phyloP scores from a whole-genome alignment of 768 basidiomycete species.

The Chiua virens region DNA sequence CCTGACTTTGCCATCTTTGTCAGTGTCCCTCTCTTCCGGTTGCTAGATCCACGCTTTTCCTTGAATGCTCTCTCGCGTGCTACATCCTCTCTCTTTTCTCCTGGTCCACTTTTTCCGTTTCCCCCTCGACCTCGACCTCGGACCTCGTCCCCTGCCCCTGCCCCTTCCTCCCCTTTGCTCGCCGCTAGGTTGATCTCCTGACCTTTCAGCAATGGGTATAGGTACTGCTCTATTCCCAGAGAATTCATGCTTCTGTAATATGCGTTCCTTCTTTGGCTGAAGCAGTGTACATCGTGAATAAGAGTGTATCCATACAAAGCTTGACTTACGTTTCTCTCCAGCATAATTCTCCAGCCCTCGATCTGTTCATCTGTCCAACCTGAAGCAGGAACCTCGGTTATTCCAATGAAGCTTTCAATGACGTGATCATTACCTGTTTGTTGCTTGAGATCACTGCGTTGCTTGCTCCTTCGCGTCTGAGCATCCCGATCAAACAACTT shows the following conservation, averaged over 20 bases:
- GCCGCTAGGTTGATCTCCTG: slow-evolving; percentile 6
- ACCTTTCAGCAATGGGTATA: not conserved
- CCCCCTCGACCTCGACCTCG: slow-evolving; percentile 43
- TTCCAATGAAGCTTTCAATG: not conserved
- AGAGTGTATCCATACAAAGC: slow-evolving; percentile 5
- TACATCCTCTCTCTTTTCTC: slow-evolving; percentile 37
- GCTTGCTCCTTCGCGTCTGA: slow-evolving; percentile 67
- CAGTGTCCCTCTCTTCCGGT: slow-evolving; percentile 82
- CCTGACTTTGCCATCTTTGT: slow-evolving; percentile 80
- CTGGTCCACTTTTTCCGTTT: slow-evolving; percentile 35
- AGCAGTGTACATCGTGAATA: slow-evolving; percentile 6
- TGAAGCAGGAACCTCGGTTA: slow-evolving; percentile 20
- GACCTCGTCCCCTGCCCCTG: slow-evolving; percentile 39
- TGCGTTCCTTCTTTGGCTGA: slow-evolving; percentile 72
- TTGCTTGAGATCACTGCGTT: slow-evolving; percentile 61
- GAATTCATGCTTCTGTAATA: slow-evolving; percentile 77
- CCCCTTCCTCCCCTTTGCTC: slow-evolving; percentile 15
- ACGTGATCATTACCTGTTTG: slow-evolving; percentile 54
- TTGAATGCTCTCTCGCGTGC: slow-evolving; percentile 68
- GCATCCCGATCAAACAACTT: slow-evolving; percentile 77
- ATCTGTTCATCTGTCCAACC: slow-evolving; percentile 84
- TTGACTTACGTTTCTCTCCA: slow-evolving; percentile 78
- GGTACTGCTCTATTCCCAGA: slow-evolving; percentile 51
- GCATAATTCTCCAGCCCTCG: slow-evolving; percentile 89
- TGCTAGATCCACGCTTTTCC: slow-evolving; percentile 78